phyloP scores from a whole-genome alignment of 768 basidiomycete genomes.

The Kwoniella heveanensis region DNA sequence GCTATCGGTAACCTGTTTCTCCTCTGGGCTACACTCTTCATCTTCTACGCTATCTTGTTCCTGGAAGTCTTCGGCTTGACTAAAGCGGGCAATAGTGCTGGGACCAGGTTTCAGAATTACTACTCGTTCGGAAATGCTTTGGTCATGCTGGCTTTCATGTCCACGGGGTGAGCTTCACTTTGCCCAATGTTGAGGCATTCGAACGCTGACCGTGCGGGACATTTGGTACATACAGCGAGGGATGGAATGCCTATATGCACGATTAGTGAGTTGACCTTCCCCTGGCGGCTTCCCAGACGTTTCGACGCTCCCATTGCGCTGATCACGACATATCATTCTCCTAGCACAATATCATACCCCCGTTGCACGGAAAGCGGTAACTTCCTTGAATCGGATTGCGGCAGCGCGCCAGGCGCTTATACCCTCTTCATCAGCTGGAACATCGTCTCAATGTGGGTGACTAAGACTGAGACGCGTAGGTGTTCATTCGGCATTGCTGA shows the following conservation, averaged over 20 bases:
- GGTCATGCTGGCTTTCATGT: conserved; percentile 90
- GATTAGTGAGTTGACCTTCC: conserved; percentile 69
- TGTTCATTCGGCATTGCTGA: too few relatives aligned
- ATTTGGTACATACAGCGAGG: conserved; percentile 64
- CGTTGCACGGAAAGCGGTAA: conserved; percentile 68
- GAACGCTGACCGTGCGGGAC: not conserved
- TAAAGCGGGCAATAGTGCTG: conserved; percentile 70
- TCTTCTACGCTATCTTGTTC: conserved; percentile 85
- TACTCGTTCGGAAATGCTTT: conserved; percentile 74
- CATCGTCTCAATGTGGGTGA: conserved; percentile 78
- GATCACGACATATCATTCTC: too few relatives aligned
- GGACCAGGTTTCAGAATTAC: conserved; percentile 73
- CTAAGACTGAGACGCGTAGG: too few relatives aligned
- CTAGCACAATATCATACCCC: conserved; percentile 73
- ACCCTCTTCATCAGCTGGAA: conserved; percentile 93
- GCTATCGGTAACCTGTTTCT: conserved; percentile 80
- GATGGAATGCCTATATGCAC: conserved; percentile 98
- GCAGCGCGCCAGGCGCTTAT: conserved; percentile 79
- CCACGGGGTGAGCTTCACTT: conserved; percentile 69
- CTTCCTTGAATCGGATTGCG: conserved; percentile 77
- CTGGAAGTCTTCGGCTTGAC: conserved; percentile 90
- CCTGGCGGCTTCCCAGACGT: not conserved
- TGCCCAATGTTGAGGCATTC: too few relatives aligned
- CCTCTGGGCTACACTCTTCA: conserved; percentile 85
- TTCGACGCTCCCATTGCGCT: conserved; percentile 16